Evolutionary conservation across 257 asterid genomes (phyloP).

Genomic region (Pogostemon cablin): DNA sequence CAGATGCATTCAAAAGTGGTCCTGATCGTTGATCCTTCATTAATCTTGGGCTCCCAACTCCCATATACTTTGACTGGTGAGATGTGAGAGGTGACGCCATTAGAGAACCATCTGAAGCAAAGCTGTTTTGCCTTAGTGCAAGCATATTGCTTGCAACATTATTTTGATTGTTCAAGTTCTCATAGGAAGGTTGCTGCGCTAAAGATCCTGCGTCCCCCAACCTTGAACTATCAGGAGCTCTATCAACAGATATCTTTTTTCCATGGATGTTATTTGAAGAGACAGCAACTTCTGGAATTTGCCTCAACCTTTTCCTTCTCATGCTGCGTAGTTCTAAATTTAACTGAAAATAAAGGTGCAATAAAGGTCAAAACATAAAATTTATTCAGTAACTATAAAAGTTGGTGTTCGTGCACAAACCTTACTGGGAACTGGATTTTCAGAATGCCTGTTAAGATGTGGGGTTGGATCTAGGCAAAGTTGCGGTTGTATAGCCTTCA

Average conservation of each 20-base stretch:
- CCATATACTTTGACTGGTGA: constrained; percentile 60
- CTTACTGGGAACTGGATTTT: constrained; percentile 54
- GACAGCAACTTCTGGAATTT: constrained; percentile 61
- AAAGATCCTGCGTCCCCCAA: constrained; percentile 58
- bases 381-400: constrained; percentile 1
- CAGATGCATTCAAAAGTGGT: constrained; percentile 53
- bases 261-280: constrained; percentile 55
- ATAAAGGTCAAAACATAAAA: constrained; percentile 25
- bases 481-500: constrained; percentile 90
- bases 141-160: constrained; percentile 56
- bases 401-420: constrained; percentile 38
- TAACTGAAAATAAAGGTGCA: constrained; percentile 52
- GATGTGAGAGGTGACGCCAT: constrained; percentile 55
- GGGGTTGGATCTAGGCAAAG: constrained; percentile 84
- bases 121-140: constrained; percentile 64
- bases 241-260: constrained; percentile 65
- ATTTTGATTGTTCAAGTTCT: constrained; percentile 55
- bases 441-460: constrained; percentile 63
- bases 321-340: constrained; percentile 65
- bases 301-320: constrained; percentile 76
- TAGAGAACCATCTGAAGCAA: constrained; percentile 71
- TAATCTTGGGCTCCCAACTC: constrained; percentile 66
- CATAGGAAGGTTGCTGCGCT: constrained; percentile 61
- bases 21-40: constrained; percentile 77
- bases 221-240: constrained; percentile 69